Evolutionary conservation across 305 asterid species (phyloP).

Genomic region (Fraxinus xanthoxyloides): DNA sequence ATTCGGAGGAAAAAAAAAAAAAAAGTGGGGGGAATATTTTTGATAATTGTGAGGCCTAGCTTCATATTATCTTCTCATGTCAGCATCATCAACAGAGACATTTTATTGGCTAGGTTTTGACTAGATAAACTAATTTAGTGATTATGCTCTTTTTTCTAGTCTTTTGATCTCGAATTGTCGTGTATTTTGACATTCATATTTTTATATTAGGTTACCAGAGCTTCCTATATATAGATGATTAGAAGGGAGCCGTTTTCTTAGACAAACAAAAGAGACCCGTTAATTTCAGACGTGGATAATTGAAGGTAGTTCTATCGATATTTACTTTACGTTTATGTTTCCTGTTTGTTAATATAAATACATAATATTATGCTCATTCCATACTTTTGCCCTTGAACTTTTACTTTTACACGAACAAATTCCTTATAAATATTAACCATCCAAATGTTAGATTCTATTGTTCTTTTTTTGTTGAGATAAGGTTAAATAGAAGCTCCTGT

Average conservation of each 20-base stretch:
- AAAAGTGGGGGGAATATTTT: constrained; percentile 23
- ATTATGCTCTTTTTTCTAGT: no score
- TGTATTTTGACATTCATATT: neutral
- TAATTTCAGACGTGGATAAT: no score
- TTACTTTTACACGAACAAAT: constrained; percentile 18
- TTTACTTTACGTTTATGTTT: neutral
- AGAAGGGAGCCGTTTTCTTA: neutral
- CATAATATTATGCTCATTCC: neutral
- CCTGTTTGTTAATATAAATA: neutral
- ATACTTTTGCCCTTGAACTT: neutral
- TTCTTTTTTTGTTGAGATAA: constrained; percentile 6
- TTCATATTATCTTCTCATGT: constrained; percentile 12
- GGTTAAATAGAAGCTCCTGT: neutral
- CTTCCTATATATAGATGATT: no score
- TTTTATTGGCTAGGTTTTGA: neutral
- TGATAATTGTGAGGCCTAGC: neutral
- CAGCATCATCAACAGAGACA: neutral
- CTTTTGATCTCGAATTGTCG: neutral
- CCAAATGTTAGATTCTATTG: constrained; percentile 8
- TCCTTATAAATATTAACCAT: constrained; percentile 25
- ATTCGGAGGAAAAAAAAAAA: neutral
- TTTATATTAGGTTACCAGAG: neutral
- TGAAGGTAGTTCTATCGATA: neutral
- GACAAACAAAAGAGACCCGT: neutral
- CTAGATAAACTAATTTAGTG: neutral